These are phyloP conservation scores for Eruca vesicaria DNA, from an alignment of 441 rosid species.

Conservation along the genomic window DNA sequence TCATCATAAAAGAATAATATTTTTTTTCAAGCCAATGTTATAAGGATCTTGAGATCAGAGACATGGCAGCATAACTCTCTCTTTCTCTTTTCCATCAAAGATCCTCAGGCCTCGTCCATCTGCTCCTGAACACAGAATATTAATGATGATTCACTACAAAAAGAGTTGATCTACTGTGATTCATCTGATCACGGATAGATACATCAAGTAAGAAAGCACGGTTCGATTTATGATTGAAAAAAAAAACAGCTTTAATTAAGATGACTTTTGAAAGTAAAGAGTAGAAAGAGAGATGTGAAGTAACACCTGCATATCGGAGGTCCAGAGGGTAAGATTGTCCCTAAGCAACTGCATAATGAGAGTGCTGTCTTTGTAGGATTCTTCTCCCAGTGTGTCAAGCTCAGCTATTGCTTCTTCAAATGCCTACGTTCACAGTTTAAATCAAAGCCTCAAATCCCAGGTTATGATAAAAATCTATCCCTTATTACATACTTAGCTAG, in stretches of 20 bases:
- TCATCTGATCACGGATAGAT: too few species aligned
- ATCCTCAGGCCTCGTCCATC: too few species aligned
- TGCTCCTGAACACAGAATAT: too few species aligned
- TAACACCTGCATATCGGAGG: constrained; percentile 85
- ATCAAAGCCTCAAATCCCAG: too few species aligned
- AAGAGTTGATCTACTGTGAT: too few species aligned
- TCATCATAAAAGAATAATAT: constrained; percentile 12
- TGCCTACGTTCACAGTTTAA: too few species aligned
- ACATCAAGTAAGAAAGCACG: too few species aligned
- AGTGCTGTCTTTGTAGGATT: constrained; percentile 91
- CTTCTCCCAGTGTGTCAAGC: constrained; percentile 82
- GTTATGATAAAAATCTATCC: too few species aligned
- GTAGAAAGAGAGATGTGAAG: background rate
- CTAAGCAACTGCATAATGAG: constrained; percentile 87
- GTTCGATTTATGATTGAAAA: too few species aligned
- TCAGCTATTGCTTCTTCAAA: constrained; percentile 93
- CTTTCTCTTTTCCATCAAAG: too few species aligned
- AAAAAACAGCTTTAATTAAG: background rate
- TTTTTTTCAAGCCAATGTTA: constrained; percentile 15
- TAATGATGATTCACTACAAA: too few species aligned
- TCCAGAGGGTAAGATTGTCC: constrained; percentile 92
- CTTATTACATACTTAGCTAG: background rate
- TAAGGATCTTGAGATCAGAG: background rate
- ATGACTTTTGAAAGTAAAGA: background rate
- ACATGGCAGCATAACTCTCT: background rate